Evolutionary conservation across 306 rosid genomes (phyloP).

Genomic region (Prinsepia uniflora): DNA sequence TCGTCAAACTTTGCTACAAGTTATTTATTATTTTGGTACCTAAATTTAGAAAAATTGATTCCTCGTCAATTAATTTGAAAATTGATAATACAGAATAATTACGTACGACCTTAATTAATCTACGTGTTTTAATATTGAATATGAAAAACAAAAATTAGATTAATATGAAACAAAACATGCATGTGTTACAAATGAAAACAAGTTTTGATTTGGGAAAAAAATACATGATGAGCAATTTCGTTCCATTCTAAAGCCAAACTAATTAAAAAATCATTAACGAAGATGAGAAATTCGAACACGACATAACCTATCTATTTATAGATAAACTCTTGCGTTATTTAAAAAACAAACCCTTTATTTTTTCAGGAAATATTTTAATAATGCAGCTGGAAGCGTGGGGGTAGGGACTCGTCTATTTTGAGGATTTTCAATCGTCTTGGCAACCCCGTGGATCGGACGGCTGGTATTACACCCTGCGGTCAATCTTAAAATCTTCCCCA

Average conservation of each 20-base stretch:
- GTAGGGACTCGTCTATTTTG: slow-evolving; percentile 4
- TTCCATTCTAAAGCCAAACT: neutral
- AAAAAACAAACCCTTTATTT: slow-evolving; percentile 9
- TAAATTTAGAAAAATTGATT: neutral
- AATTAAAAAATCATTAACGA: neutral
- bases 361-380: slow-evolving; percentile 22
- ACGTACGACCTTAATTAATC: neutral
- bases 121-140: neutral
- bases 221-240: too few relatives aligned
- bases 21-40: neutral
- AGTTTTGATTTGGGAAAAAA: neutral
- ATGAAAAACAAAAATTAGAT: neutral
- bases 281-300: too few relatives aligned
- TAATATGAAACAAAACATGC: neutral
- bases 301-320: too few relatives aligned
- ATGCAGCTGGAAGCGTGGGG: slow-evolving; percentile 20
- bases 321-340: too few relatives aligned
- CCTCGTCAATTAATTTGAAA: neutral
- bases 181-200: neutral
- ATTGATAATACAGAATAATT: neutral
- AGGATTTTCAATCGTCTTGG: slow-evolving; percentile 30
- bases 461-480: neutral
- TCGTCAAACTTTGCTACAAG: neutral
- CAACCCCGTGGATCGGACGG: slow-evolving; percentile 36
- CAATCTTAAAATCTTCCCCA: slow-evolving; percentile 6